Base-by-base conservation (phyloP, 2,329 filamentous ascomycete genomes). In the Fusarium temperatum region DNA sequence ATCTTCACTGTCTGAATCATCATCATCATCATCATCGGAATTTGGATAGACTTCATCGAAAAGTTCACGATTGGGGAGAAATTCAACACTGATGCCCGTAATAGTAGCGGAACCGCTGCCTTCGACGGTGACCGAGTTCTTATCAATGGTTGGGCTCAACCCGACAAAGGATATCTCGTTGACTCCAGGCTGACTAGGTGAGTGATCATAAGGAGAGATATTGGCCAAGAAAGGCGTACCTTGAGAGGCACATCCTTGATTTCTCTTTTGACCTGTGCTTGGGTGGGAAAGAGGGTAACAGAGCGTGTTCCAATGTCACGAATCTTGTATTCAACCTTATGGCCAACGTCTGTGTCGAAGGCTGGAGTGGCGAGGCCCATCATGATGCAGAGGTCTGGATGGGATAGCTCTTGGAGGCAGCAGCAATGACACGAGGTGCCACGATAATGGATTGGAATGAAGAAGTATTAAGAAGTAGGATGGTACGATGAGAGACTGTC, bases 281-380 rank as follows among this genome's bases (percentile, higher is more conserved):
- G 84, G 5, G 84, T 84, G 1, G 91, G 90, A 67, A 91, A 92
- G 45, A 93, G 85, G 1, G 88, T 90, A 22, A 93, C 90, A 1
- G 87, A 87, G 56, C 88, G 88, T 39, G 91, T 92, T 14, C 83
- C 77, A 36, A 92, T 82, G 55, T 90, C 86, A 48, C 87, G 86
- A 69, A 92, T 80, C 38, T 85, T 85, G 78, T 90, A 90, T 67
- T 88, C 84, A 66, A 87, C 80, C 66, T 82, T 83, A 72, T 85
- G 79, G 61, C 79, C 59, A 41, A 77, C 68, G 28, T 86, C 85
- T 83, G 86, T 84, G 57, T 55, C 73, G 47, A 51, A 51, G n/a
- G 39, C 24, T 30, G 30, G 36, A 28, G 45, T n/a, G 18, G 50
- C 36, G 11, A 28, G 24, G 14, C n/a, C 59, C 15, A 38, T 28